Conservation (phyloP, 305 asterid genomes). For the Solanum hybrid region DNA sequence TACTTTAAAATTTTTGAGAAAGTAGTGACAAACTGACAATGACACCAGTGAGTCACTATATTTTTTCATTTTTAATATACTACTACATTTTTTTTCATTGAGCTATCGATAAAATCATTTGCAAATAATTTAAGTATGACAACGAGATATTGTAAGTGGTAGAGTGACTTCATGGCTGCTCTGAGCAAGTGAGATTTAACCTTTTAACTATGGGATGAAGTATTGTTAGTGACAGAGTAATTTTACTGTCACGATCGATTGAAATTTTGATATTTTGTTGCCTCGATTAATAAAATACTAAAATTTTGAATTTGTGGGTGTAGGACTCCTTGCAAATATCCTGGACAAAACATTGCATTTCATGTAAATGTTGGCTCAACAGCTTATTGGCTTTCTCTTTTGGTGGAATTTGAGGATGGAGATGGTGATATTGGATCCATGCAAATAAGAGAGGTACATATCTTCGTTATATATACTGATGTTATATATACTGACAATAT, state of each 20-base stretch:
- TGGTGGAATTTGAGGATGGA: conserved; percentile 81
- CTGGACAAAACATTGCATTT: conserved; percentile 70
- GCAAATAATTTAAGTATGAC: not conserved
- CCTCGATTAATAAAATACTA: not conserved
- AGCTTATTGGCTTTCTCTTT: conserved; percentile 66
- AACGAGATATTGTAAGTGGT: not conserved
- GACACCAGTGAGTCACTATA: not conserved
- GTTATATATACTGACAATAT: not conserved
- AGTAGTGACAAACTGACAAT: not conserved
- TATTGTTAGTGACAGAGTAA: not conserved
- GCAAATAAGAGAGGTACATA: conserved; percentile 73
- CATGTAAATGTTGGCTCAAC: conserved; percentile 91
- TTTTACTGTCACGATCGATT: not conserved
- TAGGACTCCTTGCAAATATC: conserved; percentile 81
- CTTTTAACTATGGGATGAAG: not conserved
- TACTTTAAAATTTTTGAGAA: not conserved
- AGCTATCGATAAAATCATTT: not conserved
- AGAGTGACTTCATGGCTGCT: not conserved
- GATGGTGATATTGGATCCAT: conserved; percentile 89
- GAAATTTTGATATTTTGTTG: not conserved
- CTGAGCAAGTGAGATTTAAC: not conserved
- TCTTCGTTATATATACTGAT: not conserved
- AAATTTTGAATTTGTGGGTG: not conserved
- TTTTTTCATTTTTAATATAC: not conserved
- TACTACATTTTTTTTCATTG: not conserved